phyloP scores from a whole-genome alignment of 192 early-diverging fungal genomes.

The Allomyces macrogynus region DNA sequence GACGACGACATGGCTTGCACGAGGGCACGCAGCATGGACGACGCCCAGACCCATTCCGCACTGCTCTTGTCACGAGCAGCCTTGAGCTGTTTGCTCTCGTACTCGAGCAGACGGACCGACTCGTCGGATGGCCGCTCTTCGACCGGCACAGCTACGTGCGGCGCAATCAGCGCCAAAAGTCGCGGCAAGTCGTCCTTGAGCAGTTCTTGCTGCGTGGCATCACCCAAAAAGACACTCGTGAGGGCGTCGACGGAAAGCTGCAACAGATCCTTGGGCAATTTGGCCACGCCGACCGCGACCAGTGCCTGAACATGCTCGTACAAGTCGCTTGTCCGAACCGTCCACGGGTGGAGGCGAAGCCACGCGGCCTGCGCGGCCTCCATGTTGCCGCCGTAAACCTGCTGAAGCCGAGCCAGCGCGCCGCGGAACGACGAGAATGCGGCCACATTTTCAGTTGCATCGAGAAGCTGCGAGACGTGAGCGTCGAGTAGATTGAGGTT shows the following conservation, averaged over 20 bases:
- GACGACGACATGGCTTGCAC: too few species aligned
- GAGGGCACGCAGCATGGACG: too few species aligned
- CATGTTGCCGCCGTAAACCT: not conserved
- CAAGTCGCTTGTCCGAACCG: not conserved
- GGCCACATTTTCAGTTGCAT: not conserved
- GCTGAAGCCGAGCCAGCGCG: not conserved
- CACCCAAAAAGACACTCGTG: not conserved
- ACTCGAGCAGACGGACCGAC: too few species aligned
- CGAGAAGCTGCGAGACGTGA: not conserved
- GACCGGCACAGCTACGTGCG: too few species aligned
- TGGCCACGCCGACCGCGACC: not conserved
- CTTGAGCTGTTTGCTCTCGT: too few species aligned
- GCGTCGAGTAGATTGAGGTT: not conserved
- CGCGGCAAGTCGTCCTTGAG: not conserved
- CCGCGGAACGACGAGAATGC: not conserved
- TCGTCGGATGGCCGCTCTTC: too few species aligned
- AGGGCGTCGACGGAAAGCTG: not conserved
- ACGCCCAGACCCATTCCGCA: too few species aligned
- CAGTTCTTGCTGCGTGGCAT: not conserved
- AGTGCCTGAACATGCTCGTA: not conserved
- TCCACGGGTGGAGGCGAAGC: too few species aligned
- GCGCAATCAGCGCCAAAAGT: not conserved
- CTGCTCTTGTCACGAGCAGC: too few species aligned
- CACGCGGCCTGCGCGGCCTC: not conserved
- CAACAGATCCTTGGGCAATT: not conserved